Evolutionary conservation across 1,284 basidiomycete genomes (phyloP).

Genomic region (Cystobasidium slooffiae): DNA sequence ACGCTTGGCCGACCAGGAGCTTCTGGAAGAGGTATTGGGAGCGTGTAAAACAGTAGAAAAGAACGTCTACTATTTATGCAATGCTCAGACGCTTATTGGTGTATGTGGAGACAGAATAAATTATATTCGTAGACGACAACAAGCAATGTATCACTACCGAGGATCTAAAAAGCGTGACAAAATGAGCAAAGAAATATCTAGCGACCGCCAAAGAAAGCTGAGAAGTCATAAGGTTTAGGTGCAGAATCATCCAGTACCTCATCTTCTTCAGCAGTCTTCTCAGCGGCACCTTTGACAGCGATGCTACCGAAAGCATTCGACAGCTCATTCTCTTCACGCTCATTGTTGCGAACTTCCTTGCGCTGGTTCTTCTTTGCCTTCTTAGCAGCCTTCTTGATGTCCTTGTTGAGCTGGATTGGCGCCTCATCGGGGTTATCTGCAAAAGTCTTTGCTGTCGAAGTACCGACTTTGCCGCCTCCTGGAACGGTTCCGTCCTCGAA

Average conservation of each 20-base stretch:
- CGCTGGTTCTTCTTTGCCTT: slow-evolving; percentile 52
- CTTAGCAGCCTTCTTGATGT: slow-evolving; percentile 51
- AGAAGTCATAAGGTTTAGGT: slow-evolving; percentile 48
- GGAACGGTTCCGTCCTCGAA: slow-evolving; percentile 43
- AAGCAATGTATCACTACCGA: slow-evolving; percentile 8
- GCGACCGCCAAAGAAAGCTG: slow-evolving; percentile 47
- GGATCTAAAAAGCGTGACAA: not conserved
- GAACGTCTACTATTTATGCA: not conserved
- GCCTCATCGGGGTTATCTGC: slow-evolving; percentile 47
- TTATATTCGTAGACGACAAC: slow-evolving; percentile 19
- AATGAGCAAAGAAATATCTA: not conserved
- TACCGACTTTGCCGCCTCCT: slow-evolving; percentile 23
- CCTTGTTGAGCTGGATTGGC: slow-evolving; percentile 52
- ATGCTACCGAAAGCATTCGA: slow-evolving; percentile 16
- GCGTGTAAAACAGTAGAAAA: not conserved
- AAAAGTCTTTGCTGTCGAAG: slow-evolving; percentile 44
- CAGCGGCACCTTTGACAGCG: slow-evolving; percentile 6
- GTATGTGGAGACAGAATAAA: not conserved
- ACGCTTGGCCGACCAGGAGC: no score
- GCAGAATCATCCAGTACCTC: slow-evolving; percentile 9
- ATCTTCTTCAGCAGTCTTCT: slow-evolving; percentile 20
- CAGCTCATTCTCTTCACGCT: slow-evolving; percentile 29
- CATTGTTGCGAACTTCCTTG: slow-evolving; percentile 29
- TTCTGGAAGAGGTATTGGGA: not conserved
- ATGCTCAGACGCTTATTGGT: no score